A percentile compares a stretch with the other conserved stretches of the same genome.
Conservation (phyloP, 176 grass and related monocot species). For the Lolium rigidum region DNA sequence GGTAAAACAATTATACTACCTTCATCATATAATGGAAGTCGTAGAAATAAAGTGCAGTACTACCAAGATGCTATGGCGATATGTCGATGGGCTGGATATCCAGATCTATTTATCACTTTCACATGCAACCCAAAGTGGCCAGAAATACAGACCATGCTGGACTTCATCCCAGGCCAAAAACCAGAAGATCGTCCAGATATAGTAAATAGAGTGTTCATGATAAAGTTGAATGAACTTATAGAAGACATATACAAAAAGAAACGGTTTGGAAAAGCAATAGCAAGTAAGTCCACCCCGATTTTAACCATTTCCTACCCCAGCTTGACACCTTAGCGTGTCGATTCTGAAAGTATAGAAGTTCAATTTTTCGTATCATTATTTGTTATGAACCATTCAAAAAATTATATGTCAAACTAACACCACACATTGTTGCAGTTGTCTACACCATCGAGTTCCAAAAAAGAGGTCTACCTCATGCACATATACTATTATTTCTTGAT, state of each 20-base stretch:
- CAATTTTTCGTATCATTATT: not conserved
- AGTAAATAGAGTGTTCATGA: slow-evolving; percentile 26
- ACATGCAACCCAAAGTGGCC: slow-evolving; percentile 51
- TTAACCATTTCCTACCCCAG: not conserved
- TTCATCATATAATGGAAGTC: slow-evolving; percentile 24
- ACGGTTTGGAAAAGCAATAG: not conserved
- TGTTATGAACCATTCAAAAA: not conserved
- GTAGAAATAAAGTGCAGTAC: slow-evolving; percentile 35
- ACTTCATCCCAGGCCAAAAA: not conserved
- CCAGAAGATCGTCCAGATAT: slow-evolving; percentile 37
- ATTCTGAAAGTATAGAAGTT: too few relatives aligned
- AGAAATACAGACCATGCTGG: slow-evolving; percentile 29
- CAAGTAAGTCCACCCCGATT: not conserved
- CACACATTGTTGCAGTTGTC: not conserved
- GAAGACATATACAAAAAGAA: not conserved
- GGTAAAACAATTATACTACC: slow-evolving; percentile 32
- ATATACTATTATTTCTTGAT: too few relatives aligned
- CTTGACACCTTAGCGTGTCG: not conserved
- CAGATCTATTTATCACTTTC: slow-evolving; percentile 21
- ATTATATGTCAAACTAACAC: not conserved
- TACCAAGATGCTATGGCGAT: slow-evolving; percentile 46
- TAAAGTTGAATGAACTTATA: slow-evolving; percentile 30
- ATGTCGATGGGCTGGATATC: slow-evolving; percentile 29
- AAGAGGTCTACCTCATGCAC: too few relatives aligned
- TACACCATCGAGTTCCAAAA: not conserved